Percentiles rank a stretch among this genome's conserved stretches.
These are phyloP conservation scores for Collybia sordida DNA, from an alignment of 768 basidiomycete species.

Conservation along the genomic window DNA sequence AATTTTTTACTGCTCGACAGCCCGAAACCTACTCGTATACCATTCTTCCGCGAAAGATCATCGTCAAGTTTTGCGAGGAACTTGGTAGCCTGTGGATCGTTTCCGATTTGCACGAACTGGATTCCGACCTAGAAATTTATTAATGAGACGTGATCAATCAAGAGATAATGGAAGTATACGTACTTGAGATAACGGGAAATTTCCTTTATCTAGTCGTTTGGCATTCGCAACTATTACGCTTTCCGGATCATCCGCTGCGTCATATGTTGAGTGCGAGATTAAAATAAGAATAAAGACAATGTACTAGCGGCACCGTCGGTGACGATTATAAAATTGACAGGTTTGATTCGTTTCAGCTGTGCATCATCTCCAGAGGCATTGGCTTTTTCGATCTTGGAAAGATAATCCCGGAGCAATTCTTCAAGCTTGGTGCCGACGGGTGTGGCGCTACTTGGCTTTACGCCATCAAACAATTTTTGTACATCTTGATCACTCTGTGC, in stretches of 20 bases:
- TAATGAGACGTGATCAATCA: neutral
- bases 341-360: conserved; percentile 41
- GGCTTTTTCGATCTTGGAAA: conserved; percentile 27
- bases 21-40: conserved; percentile 39
- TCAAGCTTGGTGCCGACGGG: conserved; percentile 40
- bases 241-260: conserved; percentile 50
- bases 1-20: neutral
- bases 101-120: conserved; percentile 74
- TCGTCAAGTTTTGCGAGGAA: conserved; percentile 60
- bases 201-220: conserved; percentile 47
- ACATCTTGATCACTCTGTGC: conserved; percentile 38
- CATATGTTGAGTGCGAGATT: neutral
- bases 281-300: conserved; percentile 13
- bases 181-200: conserved; percentile 56
- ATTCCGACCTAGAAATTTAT: conserved; percentile 52
- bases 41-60: conserved; percentile 38
- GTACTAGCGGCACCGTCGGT: conserved; percentile 65
- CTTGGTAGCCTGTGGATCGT: conserved; percentile 34
- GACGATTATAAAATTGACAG: conserved; percentile 57
- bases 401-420: conserved; percentile 27
- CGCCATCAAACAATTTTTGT: conserved; percentile 39
- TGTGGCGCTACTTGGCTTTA: conserved; percentile 43
- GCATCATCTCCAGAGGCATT: conserved; percentile 13
- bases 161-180: neutral
- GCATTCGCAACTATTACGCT: conserved; percentile 47